Conservation (phyloP, 352 stramenopile genomes). For the Pseudoperonospora humuli region DNA sequence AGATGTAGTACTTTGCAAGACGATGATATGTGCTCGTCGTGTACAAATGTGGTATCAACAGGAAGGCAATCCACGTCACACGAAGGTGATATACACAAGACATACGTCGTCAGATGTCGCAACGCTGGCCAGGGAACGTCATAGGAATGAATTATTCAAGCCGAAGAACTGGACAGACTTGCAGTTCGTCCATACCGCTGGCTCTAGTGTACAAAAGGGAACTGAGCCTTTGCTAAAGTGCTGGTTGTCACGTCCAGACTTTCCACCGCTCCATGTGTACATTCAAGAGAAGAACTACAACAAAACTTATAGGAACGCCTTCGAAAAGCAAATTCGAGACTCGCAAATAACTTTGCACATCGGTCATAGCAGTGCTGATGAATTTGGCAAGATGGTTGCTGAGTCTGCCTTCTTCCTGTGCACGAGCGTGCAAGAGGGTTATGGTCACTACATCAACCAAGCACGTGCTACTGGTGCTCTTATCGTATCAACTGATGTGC, state of each 20-base stretch:
- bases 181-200: slow-evolving; percentile 41
- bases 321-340: background rate
- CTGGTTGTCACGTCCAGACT: slow-evolving; percentile 42
- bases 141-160: too few relatives aligned
- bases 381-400: slow-evolving; percentile 46
- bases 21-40: slow-evolving; percentile 29
- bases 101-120: slow-evolving; percentile 49
- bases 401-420: slow-evolving; percentile 55
- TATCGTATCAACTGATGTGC: slow-evolving; percentile 43
- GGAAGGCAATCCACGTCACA: slow-evolving; percentile 42
- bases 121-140: slow-evolving; percentile 14
- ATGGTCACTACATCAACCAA: slow-evolving; percentile 70
- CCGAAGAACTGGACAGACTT: slow-evolving; percentile 39
- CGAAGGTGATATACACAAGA: slow-evolving; percentile 50
- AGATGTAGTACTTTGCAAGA: slow-evolving; percentile 51
- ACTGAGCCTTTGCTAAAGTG: slow-evolving; percentile 43
- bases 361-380: slow-evolving; percentile 22
- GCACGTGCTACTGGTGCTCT: slow-evolving; percentile 36
- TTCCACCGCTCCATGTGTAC: slow-evolving; percentile 47
- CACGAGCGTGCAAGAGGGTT: slow-evolving; percentile 50
- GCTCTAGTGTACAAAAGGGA: slow-evolving; percentile 49
- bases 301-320: slow-evolving; percentile 11
- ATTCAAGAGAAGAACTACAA: too few relatives aligned
- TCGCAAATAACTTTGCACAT: slow-evolving; percentile 17
- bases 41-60: slow-evolving; percentile 48